Conservation (phyloP, 768 basidiomycete genomes). For the Agrocybe pediades region DNA sequence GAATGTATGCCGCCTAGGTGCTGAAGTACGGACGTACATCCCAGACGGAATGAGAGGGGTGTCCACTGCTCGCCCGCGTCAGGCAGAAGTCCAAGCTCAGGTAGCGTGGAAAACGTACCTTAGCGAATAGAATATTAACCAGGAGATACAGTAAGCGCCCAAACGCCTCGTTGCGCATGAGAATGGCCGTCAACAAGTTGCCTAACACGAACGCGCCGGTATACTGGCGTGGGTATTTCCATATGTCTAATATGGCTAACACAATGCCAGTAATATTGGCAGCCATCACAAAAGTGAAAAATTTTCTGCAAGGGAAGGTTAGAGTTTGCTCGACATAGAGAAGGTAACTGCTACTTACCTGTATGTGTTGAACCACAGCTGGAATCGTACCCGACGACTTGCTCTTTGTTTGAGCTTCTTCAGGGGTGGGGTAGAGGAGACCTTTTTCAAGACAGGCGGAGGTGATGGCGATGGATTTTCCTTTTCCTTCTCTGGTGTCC, state of each 20-base stretch:
- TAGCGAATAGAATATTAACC: constrained; percentile 78
- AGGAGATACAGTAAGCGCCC: constrained; percentile 73
- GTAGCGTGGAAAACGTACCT: constrained; percentile 42
- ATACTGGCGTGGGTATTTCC: constrained; percentile 67
- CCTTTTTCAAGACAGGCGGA: constrained; percentile 1
- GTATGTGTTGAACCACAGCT: constrained; percentile 81
- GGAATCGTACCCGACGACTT: constrained; percentile 59
- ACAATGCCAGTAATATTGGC: constrained; percentile 63
- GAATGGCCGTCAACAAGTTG: constrained; percentile 70
- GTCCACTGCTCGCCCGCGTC: constrained; percentile 39
- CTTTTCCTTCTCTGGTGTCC: not conserved
- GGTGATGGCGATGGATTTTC: not conserved
- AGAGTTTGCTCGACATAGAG: not conserved
- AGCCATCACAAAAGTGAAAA: constrained; percentile 63
- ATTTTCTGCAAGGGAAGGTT: constrained; percentile 50
- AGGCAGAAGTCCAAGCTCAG: constrained; percentile 3
- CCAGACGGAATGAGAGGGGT: constrained; percentile 58
- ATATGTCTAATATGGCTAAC: constrained; percentile 62
- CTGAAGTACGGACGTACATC: constrained; percentile 71
- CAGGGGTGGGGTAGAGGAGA: constrained; percentile 7
- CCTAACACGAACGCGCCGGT: constrained; percentile 75
- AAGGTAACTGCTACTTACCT: constrained; percentile 40
- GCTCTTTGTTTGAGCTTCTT: constrained; percentile 34
- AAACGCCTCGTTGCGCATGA: constrained; percentile 83
- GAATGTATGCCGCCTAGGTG: constrained; percentile 86